Evolutionary conservation across 2,329 filamentous ascomycete species (phyloP), one percentile per base, ranked within the genome.

Genomic region (Periglandula ipomoeae): DNA sequence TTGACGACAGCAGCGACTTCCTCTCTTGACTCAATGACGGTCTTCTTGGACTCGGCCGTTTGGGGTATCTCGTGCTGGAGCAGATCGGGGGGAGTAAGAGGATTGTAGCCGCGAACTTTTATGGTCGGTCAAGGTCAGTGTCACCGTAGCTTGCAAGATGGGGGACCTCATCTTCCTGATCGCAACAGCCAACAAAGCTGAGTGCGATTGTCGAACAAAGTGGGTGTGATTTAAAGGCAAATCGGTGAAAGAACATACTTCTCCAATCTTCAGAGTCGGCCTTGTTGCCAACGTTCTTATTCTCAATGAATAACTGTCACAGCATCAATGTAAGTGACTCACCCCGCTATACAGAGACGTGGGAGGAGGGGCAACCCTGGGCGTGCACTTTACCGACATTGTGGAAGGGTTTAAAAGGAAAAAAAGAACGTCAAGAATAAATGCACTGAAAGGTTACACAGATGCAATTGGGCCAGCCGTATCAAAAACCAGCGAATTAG

Each of bases 1-100:
- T 87, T 84, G 64, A 95, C 84, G 63, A 94, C 86, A 56, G 82
- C 77, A 56, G 85, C 80, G 48, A 76, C 79, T 60, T 82, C 78
- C 59, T 75, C 78, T 58, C 85, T 81, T 57, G 83, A 85, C 69
- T 80, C 79, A 58, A 89, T 68, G 38, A 90, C 84, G 5, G 85
- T 86, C 58, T 82, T 66, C 59, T 79, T 79, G 49, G 76, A 81
- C 53, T 69, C 69, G 53, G 68, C 51, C 7, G 75, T 79, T 64
- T 81, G 78, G 58, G 75, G 69, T 61, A 98, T 91, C 68, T 97
- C 90, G 75, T 91, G 86, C 69, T 97, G 91, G 52, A 98, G 88
- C 55, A 98, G 82, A 62, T 95, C 88, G 53, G 93, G 93, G 6
- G 93, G 84, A 13, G 89, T 96, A 57, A 98, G 75, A 60, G 88